Evolutionary conservation across 2,329 filamentous ascomycete species (phyloP), one percentile per base, ranked within the genome.

Genomic region (Ampelomyces quisqualis): DNA sequence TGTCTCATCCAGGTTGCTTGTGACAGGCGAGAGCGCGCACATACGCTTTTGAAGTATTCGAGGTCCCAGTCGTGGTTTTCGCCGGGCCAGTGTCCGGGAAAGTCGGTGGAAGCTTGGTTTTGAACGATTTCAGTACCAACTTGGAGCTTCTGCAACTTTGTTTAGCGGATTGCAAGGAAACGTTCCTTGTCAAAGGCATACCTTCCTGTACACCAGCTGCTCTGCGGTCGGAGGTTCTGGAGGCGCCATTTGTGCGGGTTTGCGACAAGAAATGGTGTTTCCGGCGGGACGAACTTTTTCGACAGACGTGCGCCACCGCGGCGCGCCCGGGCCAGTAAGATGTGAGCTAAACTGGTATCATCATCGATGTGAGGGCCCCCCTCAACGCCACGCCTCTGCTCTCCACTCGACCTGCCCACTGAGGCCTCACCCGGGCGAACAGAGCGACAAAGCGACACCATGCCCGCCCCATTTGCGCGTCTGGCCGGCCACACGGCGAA

Each of bases 81-180:
- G 57, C 88, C 88, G 3, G 88, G 86, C 74, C 85, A 93, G 70
- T 95, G 89, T 53, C 86, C 86, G 11, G 94, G 94, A 68, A 91
- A 95, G 66, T 97, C 91, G 59, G 84, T 95, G 32, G 90, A 93
- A 48, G 85, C 80, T 58, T 91, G 86, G 73, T 97, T 83, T 56
- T 86, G 87, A 62, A 98, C 86, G 15, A 88, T 96, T 72, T 98
- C 93, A 55, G 83, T 77, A 69, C 93, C 88, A 72, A 98, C 84
- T 57, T 85, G 82, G 62, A 98, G 84, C 57, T 88, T 85, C 87
- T 95, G 58, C 36, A 35, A 42, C 27, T 29, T 29, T 17, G 5
- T 3, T n/a, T n/a, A n/a, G n/a, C n/a, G 11, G 49, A 45, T 38
- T 26, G 30, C 51, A 24, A 51, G 57, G 20, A 28, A 11, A 7